Conservation (phyloP, 164 flowering plant genomes). For the Sextonia rubra region DNA sequence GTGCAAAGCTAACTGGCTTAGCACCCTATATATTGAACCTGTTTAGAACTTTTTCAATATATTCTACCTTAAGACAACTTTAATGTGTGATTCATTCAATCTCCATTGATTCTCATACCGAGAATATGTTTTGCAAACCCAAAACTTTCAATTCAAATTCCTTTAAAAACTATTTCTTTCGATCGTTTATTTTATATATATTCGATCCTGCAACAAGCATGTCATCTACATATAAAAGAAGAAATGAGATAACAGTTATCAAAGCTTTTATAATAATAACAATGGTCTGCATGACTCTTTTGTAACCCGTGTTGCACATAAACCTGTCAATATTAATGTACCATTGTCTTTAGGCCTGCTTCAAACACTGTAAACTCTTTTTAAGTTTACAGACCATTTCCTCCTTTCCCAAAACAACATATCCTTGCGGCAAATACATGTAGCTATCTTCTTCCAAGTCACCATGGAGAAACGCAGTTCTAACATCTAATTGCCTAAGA, state of each 20-base stretch:
- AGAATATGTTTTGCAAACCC: conserved; percentile 2
- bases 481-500: conserved; percentile 4
- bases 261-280: too few relatives aligned
- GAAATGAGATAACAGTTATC: too few relatives aligned
- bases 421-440: background rate
- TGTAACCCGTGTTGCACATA: too few relatives aligned
- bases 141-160: too few relatives aligned
- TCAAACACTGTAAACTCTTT: too few relatives aligned
- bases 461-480: background rate
- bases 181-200: background rate
- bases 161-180: background rate
- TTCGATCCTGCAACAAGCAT: conserved; percentile 1
- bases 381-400: background rate
- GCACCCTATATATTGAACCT: conserved; percentile 1
- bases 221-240: background rate
- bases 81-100: background rate
- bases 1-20: background rate
- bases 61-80: background rate
- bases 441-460: too few relatives aligned
- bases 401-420: background rate
- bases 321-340: background rate
- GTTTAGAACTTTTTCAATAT: background rate
- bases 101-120: background rate
- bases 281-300: too few relatives aligned
- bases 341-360: background rate